A percentile compares a stretch with the other conserved stretches of the same genome.
These are phyloP conservation scores for Barnettozyma hawaiiensis DNA, from an alignment of 1,139 yeast species.

Conservation along the genomic window DNA sequence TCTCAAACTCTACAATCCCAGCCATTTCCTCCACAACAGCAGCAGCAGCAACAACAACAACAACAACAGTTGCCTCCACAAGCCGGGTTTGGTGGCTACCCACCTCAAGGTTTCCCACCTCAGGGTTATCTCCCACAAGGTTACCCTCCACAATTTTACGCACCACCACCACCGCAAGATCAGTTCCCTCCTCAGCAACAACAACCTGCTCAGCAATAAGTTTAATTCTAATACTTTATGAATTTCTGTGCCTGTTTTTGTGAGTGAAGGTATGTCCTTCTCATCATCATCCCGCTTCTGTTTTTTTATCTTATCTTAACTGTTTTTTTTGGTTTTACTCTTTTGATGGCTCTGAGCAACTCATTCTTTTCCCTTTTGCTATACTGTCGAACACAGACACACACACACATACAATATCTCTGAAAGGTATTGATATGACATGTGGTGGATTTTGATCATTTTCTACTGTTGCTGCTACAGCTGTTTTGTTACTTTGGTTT, in stretches of 20 bases:
- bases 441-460: neutral
- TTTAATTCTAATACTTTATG: neutral
- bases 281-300: no score
- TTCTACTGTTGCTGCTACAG: no score
- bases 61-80: slow-evolving; percentile 24
- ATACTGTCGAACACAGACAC: no score
- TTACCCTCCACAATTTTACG: slow-evolving; percentile 21
- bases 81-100: slow-evolving; percentile 14
- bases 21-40: slow-evolving; percentile 20
- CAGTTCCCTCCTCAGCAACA: slow-evolving; percentile 10
- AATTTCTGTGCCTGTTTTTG: neutral
- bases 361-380: neutral
- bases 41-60: slow-evolving; percentile 21
- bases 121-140: slow-evolving; percentile 20
- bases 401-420: no score
- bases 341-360: no score
- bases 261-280: neutral
- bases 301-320: no score
- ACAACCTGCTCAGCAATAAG: slow-evolving; percentile 11
- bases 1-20: slow-evolving; percentile 17
- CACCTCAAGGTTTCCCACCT: slow-evolving; percentile 18
- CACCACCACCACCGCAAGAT: slow-evolving; percentile 19
- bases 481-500: no score
- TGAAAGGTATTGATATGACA: neutral
- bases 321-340: no score